Evolutionary conservation across 106 monocot genomes (phyloP), one percentile per base, ranked within the genome.

Genomic region (Allium fistulosum): DNA sequence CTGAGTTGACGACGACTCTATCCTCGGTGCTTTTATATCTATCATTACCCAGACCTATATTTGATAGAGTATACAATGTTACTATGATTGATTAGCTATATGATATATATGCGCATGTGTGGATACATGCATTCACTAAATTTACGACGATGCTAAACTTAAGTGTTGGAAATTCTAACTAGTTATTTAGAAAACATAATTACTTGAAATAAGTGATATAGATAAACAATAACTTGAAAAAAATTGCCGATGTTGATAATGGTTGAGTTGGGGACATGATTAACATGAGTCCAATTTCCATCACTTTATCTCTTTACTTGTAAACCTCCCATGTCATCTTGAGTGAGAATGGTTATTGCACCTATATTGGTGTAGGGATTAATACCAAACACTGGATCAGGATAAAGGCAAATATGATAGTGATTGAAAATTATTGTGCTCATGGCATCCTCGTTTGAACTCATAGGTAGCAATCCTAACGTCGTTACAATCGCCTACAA

Each of bases 191-290:
- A 28, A 28, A 1, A 1, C 1, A 28, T 28, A 28, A 28, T 28
- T 28, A 28, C 28, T 28, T 28, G n/a, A n/a, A n/a, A 28, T 3
- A 28, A 28, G 28, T 3, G 1, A 28, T 28, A 28, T 2, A 28
- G 28, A 28, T 28, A 3, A 28, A 28, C 28, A 28, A 28, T 28
- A 0, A 84, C 91, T 86, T 91, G 91, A 66, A 87, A 62, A 16
- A 87, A 49, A 62, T 91, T 86, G 4, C 91, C 91, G 3, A 91
- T 81, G 57, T 91, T 91, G 74, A 91, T 77, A 62, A 91, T 87
- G 69, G 59, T 81, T 6, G 91, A 75, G 60, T 84, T 66, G 0
- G 66, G 84, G 27, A 80, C 75, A 26, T 86, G 91, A 74, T 84
- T 81, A 50, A 89, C 89, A 7, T 82, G 85, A 3, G 80, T 27